Evolutionary conservation across 441 rosid genomes (phyloP), one percentile per base, ranked within the genome.

Genomic region (Adansonia rubrostipa): DNA sequence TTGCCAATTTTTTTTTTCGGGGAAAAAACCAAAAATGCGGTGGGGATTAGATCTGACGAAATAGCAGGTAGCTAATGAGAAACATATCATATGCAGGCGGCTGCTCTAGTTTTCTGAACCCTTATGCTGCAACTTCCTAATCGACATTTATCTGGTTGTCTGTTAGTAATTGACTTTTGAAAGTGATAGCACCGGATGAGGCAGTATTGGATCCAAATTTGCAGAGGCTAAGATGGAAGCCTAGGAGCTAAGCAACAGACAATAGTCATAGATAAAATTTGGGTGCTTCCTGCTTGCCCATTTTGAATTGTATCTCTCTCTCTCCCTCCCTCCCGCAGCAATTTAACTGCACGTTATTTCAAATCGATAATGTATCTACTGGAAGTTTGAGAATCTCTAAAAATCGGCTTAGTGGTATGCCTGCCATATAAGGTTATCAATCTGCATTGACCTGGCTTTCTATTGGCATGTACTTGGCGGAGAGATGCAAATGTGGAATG

Each of bases 21-120:
- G 20, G 9, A n/a, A n/a, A n/a, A 54, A 54, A 15, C n/a, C 20
- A 54, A n/a, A 54, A 53, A 48, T 22, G 65, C 63, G 44, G 83
- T 45, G 50, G 50, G 50, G 50, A 14, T 63, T 6, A 33, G 4
- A 63, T 33, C 45, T 63, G 45, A 63, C 15, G 5, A 63, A 10
- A 14, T 36, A 63, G 68, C 68, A 28, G 33, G 33, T 1, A 13
- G 45, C 68, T 6, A 63, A 19, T 13, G 4, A 13, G 10, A 62
- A 28, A 62, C 67, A 62, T 62, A 5, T 62, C 67, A 62, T 28
- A 62, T 28, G 67, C 67, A 5, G 33, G 33, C 33, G 33, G 7
- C 67, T 62, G 67, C n/a, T 63, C 45, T 63, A 63, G 47, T 33
- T 14, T 63, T 14, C 14, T 13, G 33, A 28, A 28, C 33, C 33